Evolutionary conservation across 2,329 filamentous ascomycete species (phyloP), one percentile per base, ranked within the genome.

Genomic region (Knoxdaviesia capensis): DNA sequence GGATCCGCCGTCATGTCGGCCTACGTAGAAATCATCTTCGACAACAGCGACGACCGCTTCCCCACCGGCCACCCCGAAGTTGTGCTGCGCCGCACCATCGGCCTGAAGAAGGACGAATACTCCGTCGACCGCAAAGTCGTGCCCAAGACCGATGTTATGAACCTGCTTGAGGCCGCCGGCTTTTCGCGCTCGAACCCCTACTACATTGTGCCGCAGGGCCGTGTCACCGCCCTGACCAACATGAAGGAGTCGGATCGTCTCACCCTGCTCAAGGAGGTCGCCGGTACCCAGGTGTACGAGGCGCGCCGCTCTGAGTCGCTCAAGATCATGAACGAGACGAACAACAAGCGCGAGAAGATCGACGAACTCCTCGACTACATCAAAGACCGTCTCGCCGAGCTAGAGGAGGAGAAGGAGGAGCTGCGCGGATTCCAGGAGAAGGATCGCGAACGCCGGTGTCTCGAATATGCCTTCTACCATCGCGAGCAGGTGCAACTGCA

Each of bases 21-120:
- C n/a, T 98, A 96, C 53, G 92, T 98, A 45, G 90, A 98, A 61
- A 84, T 98, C 53, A 93, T 94, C 50, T 98, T 98, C 59, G 90
- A 98, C 69, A 98, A 98, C 57, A 83, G 74, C 52, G 88, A 98
- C 57, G 85, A 92, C 52, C 83, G 90, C 52, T 96, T 98, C 54
- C 86, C 86, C 34, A 94, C 86, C 7, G 84, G 84, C 50, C 90
- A 85, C 55, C 80, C 86, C 46, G 88, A 98, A 57, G 75, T 96
- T 39, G 78, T 90, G 36, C 65, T 98, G 45, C 81, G 92, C 47
- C 81, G 90, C 38, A 96, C 90, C 0, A 98, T 98, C 57, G 90
- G 88, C 41, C 69, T 88, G 48, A 96, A 98, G 62, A 98, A 98
- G 62, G 90, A 98, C 57, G 90, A 98, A 64, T 98, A 96, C 58